A percentile compares a stretch with the other conserved stretches of the same genome.
These are phyloP conservation scores for Vitis hybrid DNA, from an alignment of 177 flowering plant genomes.

Conservation along the genomic window DNA sequence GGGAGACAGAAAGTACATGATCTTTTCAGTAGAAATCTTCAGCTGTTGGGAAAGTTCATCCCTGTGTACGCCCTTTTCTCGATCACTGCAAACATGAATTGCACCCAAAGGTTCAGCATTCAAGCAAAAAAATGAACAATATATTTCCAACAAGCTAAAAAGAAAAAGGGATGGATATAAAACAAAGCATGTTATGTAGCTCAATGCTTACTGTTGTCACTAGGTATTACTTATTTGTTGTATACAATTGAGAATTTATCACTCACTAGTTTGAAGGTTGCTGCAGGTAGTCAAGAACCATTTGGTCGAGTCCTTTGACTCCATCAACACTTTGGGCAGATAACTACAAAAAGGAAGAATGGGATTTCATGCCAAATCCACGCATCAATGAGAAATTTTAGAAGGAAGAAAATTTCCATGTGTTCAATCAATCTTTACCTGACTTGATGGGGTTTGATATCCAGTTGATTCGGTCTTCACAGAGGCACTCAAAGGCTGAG, in stretches of 20 bases:
- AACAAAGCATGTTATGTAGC: background rate
- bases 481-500: conserved; percentile 28
- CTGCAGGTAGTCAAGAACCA: conserved; percentile 52
- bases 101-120: background rate
- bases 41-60: conserved; percentile 41
- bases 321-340: conserved; percentile 38
- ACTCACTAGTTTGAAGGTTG: conserved; percentile 55
- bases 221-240: background rate
- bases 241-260: background rate
- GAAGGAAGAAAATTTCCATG: background rate
- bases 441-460: conserved; percentile 25
- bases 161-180: background rate
- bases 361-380: background rate
- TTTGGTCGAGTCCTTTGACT: conserved; percentile 42
- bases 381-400: background rate
- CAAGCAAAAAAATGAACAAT: background rate
- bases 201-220: too few species aligned
- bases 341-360: conserved; percentile 21
- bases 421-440: conserved; percentile 22
- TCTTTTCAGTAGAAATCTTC: conserved; percentile 43
- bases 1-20: conserved; percentile 32
- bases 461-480: conserved; percentile 24
- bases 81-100: conserved; percentile 26
- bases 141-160: background rate
- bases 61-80: conserved; percentile 40